These are phyloP conservation scores for Helicostylum pulchrum DNA, from an alignment of 192 early-diverging fungal genomes.

Conservation along the genomic window DNA sequence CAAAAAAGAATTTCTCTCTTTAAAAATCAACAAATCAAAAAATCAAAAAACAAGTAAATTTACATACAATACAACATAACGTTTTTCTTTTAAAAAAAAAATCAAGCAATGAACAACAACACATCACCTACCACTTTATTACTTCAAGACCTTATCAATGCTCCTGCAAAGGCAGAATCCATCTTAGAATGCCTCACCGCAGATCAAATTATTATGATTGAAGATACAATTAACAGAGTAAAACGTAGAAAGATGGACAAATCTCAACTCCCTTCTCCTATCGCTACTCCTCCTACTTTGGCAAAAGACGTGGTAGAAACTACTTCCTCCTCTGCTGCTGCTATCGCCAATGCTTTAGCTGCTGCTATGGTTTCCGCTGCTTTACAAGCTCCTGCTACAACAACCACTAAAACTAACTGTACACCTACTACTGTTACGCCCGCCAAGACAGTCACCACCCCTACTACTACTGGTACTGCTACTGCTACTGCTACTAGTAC, in stretches of 20 bases:
- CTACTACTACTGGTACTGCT: neutral
- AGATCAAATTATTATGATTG: slow-evolving; percentile 26
- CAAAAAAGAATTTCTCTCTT: too few relatives aligned
- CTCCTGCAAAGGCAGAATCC: slow-evolving; percentile 24
- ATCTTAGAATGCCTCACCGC: slow-evolving; percentile 18
- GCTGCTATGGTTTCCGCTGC: slow-evolving; percentile 15
- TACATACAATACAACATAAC: too few relatives aligned
- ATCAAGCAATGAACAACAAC: too few relatives aligned
- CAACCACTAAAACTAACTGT: neutral
- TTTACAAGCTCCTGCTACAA: neutral
- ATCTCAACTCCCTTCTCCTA: slow-evolving; percentile 9
- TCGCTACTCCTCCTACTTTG: neutral
- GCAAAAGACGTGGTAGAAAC: slow-evolving; percentile 5
- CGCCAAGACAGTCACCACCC: neutral
- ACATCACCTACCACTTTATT: slow-evolving; percentile 18
- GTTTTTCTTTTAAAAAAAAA: too few relatives aligned
- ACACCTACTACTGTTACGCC: neutral
- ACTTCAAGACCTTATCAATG: slow-evolving; percentile 28
- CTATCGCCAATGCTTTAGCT: slow-evolving; percentile 23
- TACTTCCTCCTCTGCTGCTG: slow-evolving; percentile 3
- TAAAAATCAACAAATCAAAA: too few relatives aligned
- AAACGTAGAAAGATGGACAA: slow-evolving; percentile 24
- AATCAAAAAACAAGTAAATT: too few relatives aligned
- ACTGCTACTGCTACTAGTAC: neutral
- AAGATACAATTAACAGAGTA: slow-evolving; percentile 20